Percentiles rank a stretch among this genome's conserved stretches.
Conservation (phyloP, 2,329 filamentous ascomycete species). For the Rhinocladiella mackenziei region DNA sequence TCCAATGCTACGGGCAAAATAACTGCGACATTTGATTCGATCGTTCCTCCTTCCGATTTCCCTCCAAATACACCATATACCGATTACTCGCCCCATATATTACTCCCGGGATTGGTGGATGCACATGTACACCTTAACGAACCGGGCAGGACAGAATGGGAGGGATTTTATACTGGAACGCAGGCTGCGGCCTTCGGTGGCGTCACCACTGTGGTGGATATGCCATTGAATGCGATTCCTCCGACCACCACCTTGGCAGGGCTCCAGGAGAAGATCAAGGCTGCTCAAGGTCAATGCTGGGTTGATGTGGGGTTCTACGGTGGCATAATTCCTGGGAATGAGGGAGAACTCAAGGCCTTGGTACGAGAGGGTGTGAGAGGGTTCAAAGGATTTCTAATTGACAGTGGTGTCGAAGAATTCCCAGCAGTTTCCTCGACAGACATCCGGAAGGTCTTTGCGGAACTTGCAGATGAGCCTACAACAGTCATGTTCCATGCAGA, state of each 20-base stretch:
- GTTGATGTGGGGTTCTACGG: slow-evolving; percentile 99
- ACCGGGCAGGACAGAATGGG: slow-evolving; percentile 95
- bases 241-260: slow-evolving; percentile 85
- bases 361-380: slow-evolving; percentile 83
- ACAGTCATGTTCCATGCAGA: slow-evolving; percentile 99
- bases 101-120: slow-evolving; percentile 89
- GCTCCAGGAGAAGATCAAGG: slow-evolving; percentile 78
- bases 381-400: slow-evolving; percentile 97
- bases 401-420: slow-evolving; percentile 95
- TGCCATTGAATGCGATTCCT: slow-evolving; percentile 95
- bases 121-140: slow-evolving; percentile 98
- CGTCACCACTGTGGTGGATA: slow-evolving; percentile 94
- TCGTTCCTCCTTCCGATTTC: slow-evolving; percentile 74
- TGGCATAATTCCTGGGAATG: slow-evolving; percentile 87
- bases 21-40: slow-evolving; percentile 64
- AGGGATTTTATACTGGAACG: slow-evolving; percentile 94
- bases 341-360: slow-evolving; percentile 69
- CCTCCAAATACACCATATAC: slow-evolving; percentile 68
- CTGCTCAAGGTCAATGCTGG: slow-evolving; percentile 86
- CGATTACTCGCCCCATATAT: slow-evolving; percentile 77
- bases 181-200: slow-evolving; percentile 90
- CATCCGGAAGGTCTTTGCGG: slow-evolving; percentile 73
- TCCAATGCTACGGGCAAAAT: slow-evolving; percentile 81
- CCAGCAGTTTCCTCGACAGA: slow-evolving; percentile 80
- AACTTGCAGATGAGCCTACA: slow-evolving; percentile 74